Percentiles rank a stretch among this genome's conserved stretches.
These are phyloP conservation scores for Komagataella ulmi DNA, from an alignment of 805 yeast genomes.

Conservation along the genomic window DNA sequence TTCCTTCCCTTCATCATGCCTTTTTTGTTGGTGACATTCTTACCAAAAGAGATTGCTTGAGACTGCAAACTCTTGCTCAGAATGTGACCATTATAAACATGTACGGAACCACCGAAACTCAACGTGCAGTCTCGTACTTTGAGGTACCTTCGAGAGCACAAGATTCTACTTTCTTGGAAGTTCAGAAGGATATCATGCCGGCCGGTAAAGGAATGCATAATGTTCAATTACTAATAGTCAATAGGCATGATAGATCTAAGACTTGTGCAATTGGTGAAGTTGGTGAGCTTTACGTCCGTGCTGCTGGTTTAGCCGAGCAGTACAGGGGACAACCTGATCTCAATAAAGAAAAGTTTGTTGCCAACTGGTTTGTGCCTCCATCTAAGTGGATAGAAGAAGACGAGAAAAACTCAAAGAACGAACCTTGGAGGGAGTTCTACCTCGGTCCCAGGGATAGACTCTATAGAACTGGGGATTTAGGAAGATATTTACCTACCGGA, in stretches of 20 bases:
- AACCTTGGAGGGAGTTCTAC: slow-evolving; percentile 72
- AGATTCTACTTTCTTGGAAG: slow-evolving; percentile 63
- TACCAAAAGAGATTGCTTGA: slow-evolving; percentile 91
- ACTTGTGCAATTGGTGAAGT: slow-evolving; percentile 98
- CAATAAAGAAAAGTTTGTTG: slow-evolving; percentile 76
- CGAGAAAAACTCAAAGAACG: slow-evolving; percentile 26
- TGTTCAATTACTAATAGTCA: slow-evolving; percentile 88
- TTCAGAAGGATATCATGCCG: slow-evolving; percentile 91
- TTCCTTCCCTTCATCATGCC: slow-evolving; percentile 85
- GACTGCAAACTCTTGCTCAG: slow-evolving; percentile 84
- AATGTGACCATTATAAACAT: slow-evolving; percentile 87
- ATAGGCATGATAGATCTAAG: slow-evolving; percentile 76
- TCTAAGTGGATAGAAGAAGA: slow-evolving; percentile 50
- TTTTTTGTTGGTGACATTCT: slow-evolving; percentile 96
- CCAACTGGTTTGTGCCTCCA: slow-evolving; percentile 78
- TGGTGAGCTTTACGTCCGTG: slow-evolving; percentile 97
- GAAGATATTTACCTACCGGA: slow-evolving; percentile 93
- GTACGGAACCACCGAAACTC: slow-evolving; percentile 99
- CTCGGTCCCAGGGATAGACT: slow-evolving; percentile 90
- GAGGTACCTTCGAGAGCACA: slow-evolving; percentile 64
- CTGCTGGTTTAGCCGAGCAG: slow-evolving; percentile 96
- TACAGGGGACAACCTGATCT: slow-evolving; percentile 85
- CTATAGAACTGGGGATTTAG: slow-evolving; percentile 95
- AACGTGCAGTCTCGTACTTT: slow-evolving; percentile 91
- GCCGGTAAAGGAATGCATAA: slow-evolving; percentile 97